A percentile compares a stretch with the other conserved stretches of the same genome.
These are phyloP conservation scores for Gossypium bickii DNA, from an alignment of 345 rosid species.

Conservation along the genomic window DNA sequence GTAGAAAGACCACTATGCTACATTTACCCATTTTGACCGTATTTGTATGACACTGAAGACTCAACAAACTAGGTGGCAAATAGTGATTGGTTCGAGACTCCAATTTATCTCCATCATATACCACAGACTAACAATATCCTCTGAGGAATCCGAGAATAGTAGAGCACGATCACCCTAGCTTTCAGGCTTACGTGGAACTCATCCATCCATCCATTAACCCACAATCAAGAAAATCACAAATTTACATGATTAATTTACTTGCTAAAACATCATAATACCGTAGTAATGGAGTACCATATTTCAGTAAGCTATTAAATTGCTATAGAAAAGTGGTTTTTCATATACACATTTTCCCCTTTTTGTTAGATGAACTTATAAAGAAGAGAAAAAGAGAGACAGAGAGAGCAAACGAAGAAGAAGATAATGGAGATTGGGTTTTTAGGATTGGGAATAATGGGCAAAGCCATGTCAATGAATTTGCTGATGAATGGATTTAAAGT, in stretches of 20 bases:
- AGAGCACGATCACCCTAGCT: not conserved
- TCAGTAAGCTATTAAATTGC: not conserved
- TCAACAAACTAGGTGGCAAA: not conserved
- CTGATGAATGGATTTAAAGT: constrained; percentile 79
- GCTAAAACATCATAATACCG: not conserved
- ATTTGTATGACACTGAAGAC: not conserved
- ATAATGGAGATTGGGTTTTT: constrained; percentile 90
- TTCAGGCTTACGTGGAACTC: constrained; percentile 11
- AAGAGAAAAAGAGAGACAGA: not conserved
- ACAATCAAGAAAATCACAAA: constrained; percentile 3
- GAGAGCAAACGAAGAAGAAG: not conserved
- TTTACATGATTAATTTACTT: not conserved
- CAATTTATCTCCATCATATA: not conserved
- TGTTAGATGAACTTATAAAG: not conserved
- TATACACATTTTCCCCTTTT: no score
- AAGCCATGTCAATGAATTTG: constrained; percentile 88
- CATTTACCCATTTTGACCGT: not conserved
- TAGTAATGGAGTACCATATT: not conserved
- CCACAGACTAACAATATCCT: not conserved
- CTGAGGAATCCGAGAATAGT: constrained; percentile 3
- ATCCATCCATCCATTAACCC: constrained; percentile 5
- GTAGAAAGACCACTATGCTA: rapidly evolving
- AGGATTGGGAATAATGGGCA: constrained; percentile 98
- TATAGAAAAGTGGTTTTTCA: not conserved
- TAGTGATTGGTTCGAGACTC: not conserved